Evolutionary conservation across 306 rosid species (phyloP).

Genomic region (Gleditsia sinensis): DNA sequence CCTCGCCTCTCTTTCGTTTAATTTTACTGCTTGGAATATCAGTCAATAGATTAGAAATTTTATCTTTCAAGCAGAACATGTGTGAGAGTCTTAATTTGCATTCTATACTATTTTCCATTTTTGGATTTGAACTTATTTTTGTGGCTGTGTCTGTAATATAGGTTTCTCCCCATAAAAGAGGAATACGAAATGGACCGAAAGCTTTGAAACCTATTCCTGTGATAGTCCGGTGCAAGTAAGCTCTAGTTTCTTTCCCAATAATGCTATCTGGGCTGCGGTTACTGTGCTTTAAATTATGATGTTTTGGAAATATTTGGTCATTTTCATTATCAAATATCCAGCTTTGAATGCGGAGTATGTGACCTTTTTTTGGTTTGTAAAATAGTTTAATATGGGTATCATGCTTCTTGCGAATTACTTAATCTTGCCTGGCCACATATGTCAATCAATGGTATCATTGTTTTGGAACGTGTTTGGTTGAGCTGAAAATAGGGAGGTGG

Average conservation of each 20-base stretch:
- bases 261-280: background rate
- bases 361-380: background rate
- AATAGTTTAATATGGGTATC: background rate
- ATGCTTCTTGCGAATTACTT: background rate
- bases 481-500: background rate
- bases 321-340: background rate
- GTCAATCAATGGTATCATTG: background rate
- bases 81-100: background rate
- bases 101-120: background rate
- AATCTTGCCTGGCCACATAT: background rate
- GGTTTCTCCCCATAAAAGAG: conserved; percentile 62
- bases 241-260: conserved; percentile 8
- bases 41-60: background rate
- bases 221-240: conserved; percentile 79
- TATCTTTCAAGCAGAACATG: background rate
- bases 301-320: conserved; percentile 12
- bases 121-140: background rate
- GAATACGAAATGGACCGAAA: conserved; percentile 82
- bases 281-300: background rate
- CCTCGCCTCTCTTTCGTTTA: background rate
- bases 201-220: conserved; percentile 83
- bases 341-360: background rate
- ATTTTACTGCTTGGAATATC: background rate
- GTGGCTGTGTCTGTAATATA: conserved; percentile 34
- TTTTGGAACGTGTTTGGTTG: background rate